Conservation (phyloP, 177 flowering plant genomes). For the Vitis hybrid region DNA sequence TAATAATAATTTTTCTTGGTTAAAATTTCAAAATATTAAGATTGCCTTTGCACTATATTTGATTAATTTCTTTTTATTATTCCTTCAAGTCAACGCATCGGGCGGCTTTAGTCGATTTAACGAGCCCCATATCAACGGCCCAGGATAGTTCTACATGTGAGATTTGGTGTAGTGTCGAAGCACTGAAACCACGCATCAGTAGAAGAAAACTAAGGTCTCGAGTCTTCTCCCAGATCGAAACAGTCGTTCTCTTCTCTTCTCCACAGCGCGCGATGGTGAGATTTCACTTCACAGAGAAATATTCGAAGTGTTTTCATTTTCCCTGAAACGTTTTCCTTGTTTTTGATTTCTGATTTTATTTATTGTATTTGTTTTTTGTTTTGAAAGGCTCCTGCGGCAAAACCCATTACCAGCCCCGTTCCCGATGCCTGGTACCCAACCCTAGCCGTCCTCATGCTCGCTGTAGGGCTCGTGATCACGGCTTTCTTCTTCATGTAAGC, state of each 20-base stretch:
- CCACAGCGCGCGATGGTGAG: neutral
- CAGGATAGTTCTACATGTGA: too few species aligned
- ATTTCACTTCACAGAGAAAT: neutral
- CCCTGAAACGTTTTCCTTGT: neutral
- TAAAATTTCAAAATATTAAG: too few species aligned
- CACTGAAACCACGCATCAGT: too few species aligned
- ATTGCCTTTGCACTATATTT: too few species aligned
- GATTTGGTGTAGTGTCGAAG: too few species aligned
- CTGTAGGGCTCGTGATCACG: slow-evolving; percentile 70
- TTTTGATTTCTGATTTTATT: neutral
- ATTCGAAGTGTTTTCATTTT: neutral
- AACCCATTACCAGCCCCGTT: slow-evolving; percentile 80
- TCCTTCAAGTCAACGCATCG: too few species aligned
- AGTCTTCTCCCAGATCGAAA: too few species aligned
- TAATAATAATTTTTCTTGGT: too few species aligned
- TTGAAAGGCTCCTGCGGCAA: slow-evolving; percentile 47
- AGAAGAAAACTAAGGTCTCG: too few species aligned
- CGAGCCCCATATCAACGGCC: too few species aligned
- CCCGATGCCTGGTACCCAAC: slow-evolving; percentile 81
- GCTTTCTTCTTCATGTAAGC: slow-evolving; percentile 94
- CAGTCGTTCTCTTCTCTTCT: neutral
- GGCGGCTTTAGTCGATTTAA: too few species aligned
- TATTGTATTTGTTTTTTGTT: slow-evolving; percentile 4
- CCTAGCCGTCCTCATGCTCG: slow-evolving; percentile 62
- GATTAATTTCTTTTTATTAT: too few species aligned